Percentiles rank a stretch among this genome's conserved stretches.
phyloP scores from a whole-genome alignment of 176 grass and related monocot species.

The Bonia amplexicaulis region DNA sequence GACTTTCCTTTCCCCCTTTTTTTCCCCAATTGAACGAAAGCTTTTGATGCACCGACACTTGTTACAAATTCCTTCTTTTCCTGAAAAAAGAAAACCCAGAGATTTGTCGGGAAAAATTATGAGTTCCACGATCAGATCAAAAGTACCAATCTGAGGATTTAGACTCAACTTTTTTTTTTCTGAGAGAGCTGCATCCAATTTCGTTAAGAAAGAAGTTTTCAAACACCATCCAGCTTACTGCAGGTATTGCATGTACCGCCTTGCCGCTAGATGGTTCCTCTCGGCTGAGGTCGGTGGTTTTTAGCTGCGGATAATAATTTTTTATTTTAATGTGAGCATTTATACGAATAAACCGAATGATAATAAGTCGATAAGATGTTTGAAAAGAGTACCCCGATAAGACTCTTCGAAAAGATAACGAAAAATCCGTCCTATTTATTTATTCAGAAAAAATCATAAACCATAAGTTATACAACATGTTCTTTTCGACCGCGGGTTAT shows the following conservation, averaged over 20 bases:
- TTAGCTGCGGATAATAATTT: too few relatives aligned
- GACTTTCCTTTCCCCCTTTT: rapidly evolving
- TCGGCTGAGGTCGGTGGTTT: too few relatives aligned
- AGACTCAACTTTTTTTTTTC: background rate
- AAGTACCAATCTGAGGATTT: background rate
- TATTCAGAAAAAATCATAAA: too few relatives aligned
- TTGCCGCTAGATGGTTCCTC: background rate
- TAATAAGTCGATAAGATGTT: too few relatives aligned
- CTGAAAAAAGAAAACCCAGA: background rate
- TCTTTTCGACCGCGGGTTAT: too few relatives aligned
- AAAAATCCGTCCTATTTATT: too few relatives aligned
- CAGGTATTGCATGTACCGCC: background rate
- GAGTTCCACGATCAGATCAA: background rate
- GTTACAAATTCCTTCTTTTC: background rate
- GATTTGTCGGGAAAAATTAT: background rate
- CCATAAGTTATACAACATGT: too few relatives aligned
- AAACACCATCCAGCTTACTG: background rate
- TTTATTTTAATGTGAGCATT: rapidly evolving
- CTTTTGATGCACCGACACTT: background rate
- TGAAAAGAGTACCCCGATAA: too few relatives aligned
- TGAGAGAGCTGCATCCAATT: background rate
- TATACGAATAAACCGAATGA: too few relatives aligned
- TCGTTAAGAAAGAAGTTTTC: background rate
- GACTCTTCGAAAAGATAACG: too few relatives aligned
- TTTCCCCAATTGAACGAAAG: background rate